These are phyloP conservation scores for Pinus albicaulis DNA, from an alignment of 75 land plant species.

Conservation along the genomic window DNA sequence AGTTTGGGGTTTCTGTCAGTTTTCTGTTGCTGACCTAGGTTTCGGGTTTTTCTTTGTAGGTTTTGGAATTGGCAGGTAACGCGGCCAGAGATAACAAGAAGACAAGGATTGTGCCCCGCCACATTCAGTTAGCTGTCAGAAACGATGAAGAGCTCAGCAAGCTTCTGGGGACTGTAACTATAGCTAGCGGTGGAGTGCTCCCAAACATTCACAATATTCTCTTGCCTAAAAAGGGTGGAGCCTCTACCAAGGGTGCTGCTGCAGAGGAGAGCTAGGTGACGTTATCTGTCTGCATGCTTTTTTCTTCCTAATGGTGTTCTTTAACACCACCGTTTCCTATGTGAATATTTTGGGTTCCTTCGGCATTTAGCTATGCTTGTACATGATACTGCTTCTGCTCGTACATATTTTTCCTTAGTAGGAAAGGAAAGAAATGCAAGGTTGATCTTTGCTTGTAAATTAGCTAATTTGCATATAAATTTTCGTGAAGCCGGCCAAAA, in stretches of 20 bases:
- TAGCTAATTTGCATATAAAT: too few species aligned
- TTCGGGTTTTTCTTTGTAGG: neutral
- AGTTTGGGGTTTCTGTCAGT: too few species aligned
- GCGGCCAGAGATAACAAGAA: slow-evolving; percentile 13
- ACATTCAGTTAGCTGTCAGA: slow-evolving; percentile 8
- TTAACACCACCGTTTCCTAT: neutral
- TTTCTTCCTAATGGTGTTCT: neutral
- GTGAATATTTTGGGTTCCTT: too few species aligned
- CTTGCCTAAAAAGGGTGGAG: neutral
- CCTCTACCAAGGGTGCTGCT: neutral
- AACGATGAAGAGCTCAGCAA: slow-evolving; percentile 13
- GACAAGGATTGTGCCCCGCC: slow-evolving; percentile 11
- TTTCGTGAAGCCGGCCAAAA: too few species aligned
- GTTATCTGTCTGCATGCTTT: neutral
- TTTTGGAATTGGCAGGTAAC: slow-evolving; percentile 15
- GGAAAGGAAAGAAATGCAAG: too few species aligned
- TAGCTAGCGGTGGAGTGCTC: slow-evolving; percentile 10
- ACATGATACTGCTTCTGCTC: too few species aligned
- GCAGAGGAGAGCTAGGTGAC: neutral
- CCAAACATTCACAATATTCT: slow-evolving; percentile 11
- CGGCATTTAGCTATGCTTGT: too few species aligned
- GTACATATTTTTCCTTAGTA: too few species aligned
- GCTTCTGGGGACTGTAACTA: slow-evolving; percentile 6
- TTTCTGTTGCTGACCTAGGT: neutral
- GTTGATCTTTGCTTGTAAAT: too few species aligned